These are phyloP conservation scores for Kodamaea fungicola DNA, from an alignment of 1,139 yeast genomes.

Conservation along the genomic window DNA sequence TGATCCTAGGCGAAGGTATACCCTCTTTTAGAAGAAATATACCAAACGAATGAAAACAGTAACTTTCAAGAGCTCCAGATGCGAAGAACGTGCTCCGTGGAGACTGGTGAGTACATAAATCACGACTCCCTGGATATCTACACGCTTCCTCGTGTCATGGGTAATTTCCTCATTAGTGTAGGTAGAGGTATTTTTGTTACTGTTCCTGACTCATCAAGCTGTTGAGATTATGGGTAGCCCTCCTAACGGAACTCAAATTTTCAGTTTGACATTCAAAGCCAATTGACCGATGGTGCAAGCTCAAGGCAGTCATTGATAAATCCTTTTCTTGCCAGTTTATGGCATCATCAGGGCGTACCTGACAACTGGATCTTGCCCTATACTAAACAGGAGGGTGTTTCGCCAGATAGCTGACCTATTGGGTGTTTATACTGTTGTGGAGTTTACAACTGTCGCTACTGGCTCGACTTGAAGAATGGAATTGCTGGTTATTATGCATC, in stretches of 20 bases:
- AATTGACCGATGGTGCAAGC: slow-evolving; percentile 26
- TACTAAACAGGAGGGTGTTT: slow-evolving; percentile 13
- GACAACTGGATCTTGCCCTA: slow-evolving; percentile 5
- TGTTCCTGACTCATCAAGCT: slow-evolving; percentile 41
- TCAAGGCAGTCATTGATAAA: slow-evolving; percentile 8
- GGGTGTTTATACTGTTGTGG: slow-evolving; percentile 46
- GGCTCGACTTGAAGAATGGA: slow-evolving; percentile 43
- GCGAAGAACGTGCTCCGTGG: slow-evolving; percentile 20
- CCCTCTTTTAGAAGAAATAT: slow-evolving; percentile 38
- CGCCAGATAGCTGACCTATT: slow-evolving; percentile 39
- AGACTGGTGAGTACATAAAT: slow-evolving; percentile 7
- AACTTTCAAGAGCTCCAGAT: slow-evolving; percentile 14
- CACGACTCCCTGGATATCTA: slow-evolving; percentile 1
- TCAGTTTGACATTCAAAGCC: slow-evolving; percentile 28
- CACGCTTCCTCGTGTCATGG: slow-evolving; percentile 30
- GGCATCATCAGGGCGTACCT: slow-evolving; percentile 3
- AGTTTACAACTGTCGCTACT: slow-evolving; percentile 41
- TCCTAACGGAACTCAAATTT: slow-evolving; percentile 33
- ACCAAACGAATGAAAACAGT: slow-evolving; percentile 11
- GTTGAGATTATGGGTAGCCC: slow-evolving; percentile 44
- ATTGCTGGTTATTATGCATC: slow-evolving; percentile 44
- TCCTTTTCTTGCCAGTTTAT: slow-evolving; percentile 3
- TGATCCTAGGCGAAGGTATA: slow-evolving; percentile 31
- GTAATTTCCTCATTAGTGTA: too few relatives aligned
- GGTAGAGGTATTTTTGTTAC: slow-evolving; percentile 49